Evolutionary conservation across 495 filamentous ascomycete genomes (phyloP).

Genomic region (Podospora didyma): DNA sequence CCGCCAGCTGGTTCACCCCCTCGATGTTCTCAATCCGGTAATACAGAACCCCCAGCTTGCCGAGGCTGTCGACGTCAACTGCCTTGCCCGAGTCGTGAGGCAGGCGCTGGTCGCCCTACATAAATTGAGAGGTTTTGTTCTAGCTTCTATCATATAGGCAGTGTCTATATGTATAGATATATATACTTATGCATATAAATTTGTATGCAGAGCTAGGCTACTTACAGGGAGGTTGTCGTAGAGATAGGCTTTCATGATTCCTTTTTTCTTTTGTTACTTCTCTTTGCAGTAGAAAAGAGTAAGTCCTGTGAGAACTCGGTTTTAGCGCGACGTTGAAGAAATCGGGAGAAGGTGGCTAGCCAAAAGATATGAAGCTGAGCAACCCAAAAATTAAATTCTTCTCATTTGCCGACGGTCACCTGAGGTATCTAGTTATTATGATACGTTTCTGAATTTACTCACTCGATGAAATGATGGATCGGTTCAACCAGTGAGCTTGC

Average conservation of each 20-base stretch:
- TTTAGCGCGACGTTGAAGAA: too few species aligned
- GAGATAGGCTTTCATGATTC: slow-evolving; percentile 85
- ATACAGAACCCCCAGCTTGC: slow-evolving; percentile 74
- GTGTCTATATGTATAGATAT: not conserved
- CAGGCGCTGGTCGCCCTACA: slow-evolving; percentile 85
- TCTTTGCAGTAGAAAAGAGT: too few species aligned
- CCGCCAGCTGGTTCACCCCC: slow-evolving; percentile 68
- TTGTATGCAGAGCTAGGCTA: slow-evolving; percentile 9
- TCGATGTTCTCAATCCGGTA: slow-evolving; percentile 59
- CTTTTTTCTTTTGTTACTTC: slow-evolving; percentile 40
- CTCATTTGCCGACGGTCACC: too few species aligned
- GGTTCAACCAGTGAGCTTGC: too few species aligned
- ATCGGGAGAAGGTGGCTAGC: too few species aligned
- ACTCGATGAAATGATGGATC: too few species aligned
- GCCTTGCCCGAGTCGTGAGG: slow-evolving; percentile 78
- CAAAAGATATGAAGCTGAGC: too few species aligned
- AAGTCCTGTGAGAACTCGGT: too few species aligned
- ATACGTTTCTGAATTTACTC: too few species aligned
- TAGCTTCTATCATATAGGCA: not conserved
- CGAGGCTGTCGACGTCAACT: slow-evolving; percentile 58
- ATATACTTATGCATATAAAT: slow-evolving; percentile 6
- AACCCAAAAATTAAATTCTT: too few species aligned
- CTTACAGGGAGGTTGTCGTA: slow-evolving; percentile 76
- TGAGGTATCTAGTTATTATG: too few species aligned
- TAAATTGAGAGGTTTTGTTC: too few species aligned